Evolutionary conservation across 2,329 filamentous ascomycete species (phyloP), one percentile per base, ranked within the genome.

Genomic region (Fusarium sulawesiense): DNA sequence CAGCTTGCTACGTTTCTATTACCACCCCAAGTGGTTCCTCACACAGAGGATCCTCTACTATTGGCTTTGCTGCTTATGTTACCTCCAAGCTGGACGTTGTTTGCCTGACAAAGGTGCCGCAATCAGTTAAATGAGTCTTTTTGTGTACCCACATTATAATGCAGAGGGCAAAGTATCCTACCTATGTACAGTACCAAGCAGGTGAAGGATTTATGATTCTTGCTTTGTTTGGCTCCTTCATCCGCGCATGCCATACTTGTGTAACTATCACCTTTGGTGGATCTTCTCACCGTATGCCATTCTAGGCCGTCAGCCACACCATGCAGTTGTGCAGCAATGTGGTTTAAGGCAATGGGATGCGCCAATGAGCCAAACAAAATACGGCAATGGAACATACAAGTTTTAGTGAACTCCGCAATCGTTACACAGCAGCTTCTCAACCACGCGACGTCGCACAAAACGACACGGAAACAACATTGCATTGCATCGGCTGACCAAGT

Each of bases 371-470:
- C 57, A 68, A 53, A 30, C 49, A 44, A 44, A 34, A 42, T 14
- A 13, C n/a, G 27, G 18, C 25, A 45, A 11, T 29, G 29, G 25
- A 46, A 60, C 56, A 50, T 42, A 44, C 47, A 44, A 56, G 45
- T 40, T 34, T 41, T 37, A 62, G 67, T 42, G 54, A 60, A 49
- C 58, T 59, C 46, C 23, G 55, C 27, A 34, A 40, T 45, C 34
- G 64, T 71, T 71, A 49, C 64, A 71, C 56, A 41, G 9, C 59
- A 68, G 34, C 21, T 54, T 56, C 48, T 49, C 41, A 47, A 41
- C 20, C 16, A 29, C 18, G 30, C 47, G 42, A 49, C 30, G 64
- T 56, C 45, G 46, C 47, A 66, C 47, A 60, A 54, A 41, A 23
- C 30, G n/a, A 30, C 40, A 51, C 47, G 27, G 20, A 64, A 54